These are phyloP conservation scores for Juncus effusus DNA, from an alignment of 176 grass and related monocot genomes.

Conservation along the genomic window DNA sequence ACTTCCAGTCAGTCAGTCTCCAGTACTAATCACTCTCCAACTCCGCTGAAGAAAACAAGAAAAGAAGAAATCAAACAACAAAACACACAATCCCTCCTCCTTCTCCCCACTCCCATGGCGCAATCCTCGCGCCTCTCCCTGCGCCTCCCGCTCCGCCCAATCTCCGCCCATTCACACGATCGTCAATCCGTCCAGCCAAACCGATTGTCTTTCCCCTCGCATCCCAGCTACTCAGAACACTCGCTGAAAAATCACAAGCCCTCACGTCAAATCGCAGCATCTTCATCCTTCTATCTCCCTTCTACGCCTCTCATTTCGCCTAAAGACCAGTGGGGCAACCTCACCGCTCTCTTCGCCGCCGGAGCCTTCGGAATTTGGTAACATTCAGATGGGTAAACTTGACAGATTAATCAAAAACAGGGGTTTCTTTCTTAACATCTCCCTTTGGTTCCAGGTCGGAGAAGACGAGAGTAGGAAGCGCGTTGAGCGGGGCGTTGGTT, in stretches of 20 bases:
- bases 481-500: constrained; percentile 59
- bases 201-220: neutral
- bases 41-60: too few species aligned
- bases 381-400: neutral
- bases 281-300: constrained; percentile 4
- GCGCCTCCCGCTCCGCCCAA: neutral
- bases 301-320: constrained; percentile 43
- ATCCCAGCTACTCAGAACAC: neutral
- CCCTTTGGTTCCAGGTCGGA: constrained; percentile 26
- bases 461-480: constrained; percentile 48
- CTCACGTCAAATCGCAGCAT: neutral
- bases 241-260: constrained; percentile 11
- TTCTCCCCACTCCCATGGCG: neutral
- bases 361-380: constrained; percentile 74
- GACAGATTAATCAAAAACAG: too few species aligned
- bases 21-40: too few species aligned
- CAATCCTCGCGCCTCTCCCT: neutral
- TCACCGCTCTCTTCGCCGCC: constrained; percentile 54
- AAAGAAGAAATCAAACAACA: too few species aligned
- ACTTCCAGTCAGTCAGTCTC: too few species aligned
- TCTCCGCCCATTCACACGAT: neutral
- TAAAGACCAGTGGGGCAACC: constrained; percentile 71
- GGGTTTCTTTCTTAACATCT: neutral
- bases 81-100: neutral
- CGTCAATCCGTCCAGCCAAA: neutral